Evolutionary conservation across 345 rosid genomes (phyloP), one percentile per base, ranked within the genome.

Genomic region (Eutrema heterophyllum): DNA sequence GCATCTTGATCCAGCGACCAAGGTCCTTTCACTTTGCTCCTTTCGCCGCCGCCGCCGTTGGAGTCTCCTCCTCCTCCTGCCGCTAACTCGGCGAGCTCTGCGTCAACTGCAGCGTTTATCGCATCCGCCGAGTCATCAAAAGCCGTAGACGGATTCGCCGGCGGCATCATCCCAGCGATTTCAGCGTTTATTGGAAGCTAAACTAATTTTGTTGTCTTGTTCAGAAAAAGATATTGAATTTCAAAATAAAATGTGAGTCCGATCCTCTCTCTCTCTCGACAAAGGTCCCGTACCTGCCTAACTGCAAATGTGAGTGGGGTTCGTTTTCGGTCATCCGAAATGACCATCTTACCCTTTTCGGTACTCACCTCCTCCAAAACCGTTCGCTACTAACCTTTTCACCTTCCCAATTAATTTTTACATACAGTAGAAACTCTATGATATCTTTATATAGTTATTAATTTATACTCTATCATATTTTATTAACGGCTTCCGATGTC

Each of bases 1-100:
- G 56, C 84, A 51, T 90, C 96, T 74, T 90, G 90, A 80, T 82
- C 87, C 81, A 82, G 85, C 9, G 86, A 88, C 93, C 93, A 88
- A 0, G 93, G 86, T 5, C 90, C 87, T 41, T 79, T 88, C 77
- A 73, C 83, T 83, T 72, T 88, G 13, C 80, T 67, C 32, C 59
- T 80, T 11, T 70, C 77, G 9, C 56, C 64, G 24, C 52, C 79
- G n/a, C 50, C 59, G 11, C 53, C 81, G 24, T 52, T 73, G 11
- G 76, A 60, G 4, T 72, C 67, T 4, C 21, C 27, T 21, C 60
- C 67, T 16, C 41, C 75, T 15, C 73, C 67, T 44, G 36, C 38
- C 12, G 38, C 46, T n/a, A 63, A 52, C 45, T 27, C 63, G 1
- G 77, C 49, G 64, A 75, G 74, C 74, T 61, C 79, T 13, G 33